These are phyloP conservation scores for Xylaria arbuscula DNA, from an alignment of 2,329 filamentous ascomycete genomes.

Conservation along the genomic window DNA sequence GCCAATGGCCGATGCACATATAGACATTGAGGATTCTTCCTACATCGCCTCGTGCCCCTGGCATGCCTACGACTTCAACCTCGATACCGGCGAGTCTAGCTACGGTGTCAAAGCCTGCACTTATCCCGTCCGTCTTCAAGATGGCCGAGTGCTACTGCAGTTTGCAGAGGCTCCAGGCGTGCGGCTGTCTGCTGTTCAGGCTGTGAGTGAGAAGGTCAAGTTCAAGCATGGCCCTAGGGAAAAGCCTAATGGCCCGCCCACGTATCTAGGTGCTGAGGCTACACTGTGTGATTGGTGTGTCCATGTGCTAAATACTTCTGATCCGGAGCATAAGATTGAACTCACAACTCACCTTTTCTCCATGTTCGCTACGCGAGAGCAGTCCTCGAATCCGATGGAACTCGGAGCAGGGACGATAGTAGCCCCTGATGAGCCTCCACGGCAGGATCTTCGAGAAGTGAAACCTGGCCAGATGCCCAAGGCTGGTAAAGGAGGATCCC, in stretches of 20 bases:
- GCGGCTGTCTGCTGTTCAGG: constrained; percentile 52
- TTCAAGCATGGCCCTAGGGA: constrained; percentile 53
- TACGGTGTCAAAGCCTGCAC: constrained; percentile 60
- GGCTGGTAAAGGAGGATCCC: constrained; percentile 55
- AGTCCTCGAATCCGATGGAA: constrained; percentile 54
- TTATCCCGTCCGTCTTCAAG: constrained; percentile 54
- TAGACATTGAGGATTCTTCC: constrained; percentile 61
- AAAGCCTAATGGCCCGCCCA: constrained; percentile 33
- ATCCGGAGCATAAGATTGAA: constrained; percentile 60
- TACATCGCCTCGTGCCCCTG: constrained; percentile 60
- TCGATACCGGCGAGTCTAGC: constrained; percentile 61
- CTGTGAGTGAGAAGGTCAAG: constrained; percentile 59
- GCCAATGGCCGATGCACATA: constrained; percentile 57
- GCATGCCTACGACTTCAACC: constrained; percentile 62
- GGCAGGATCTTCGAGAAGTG: constrained; percentile 54
- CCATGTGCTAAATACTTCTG: constrained; percentile 57
- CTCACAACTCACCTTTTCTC: constrained; percentile 58
- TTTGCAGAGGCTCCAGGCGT: constrained; percentile 45
- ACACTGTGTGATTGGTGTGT: constrained; percentile 61
- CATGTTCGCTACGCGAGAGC: constrained; percentile 54
- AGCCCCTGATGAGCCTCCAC: constrained; percentile 55
- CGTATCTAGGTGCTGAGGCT: constrained; percentile 54
- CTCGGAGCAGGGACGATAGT: constrained; percentile 53
- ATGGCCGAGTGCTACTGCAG: constrained; percentile 51
- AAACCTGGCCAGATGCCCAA: constrained; percentile 55